Percentiles rank a stretch among this genome's conserved stretches.
Conservation (phyloP, 495 filamentous ascomycete genomes). For the Aspergillus avenaceus region DNA sequence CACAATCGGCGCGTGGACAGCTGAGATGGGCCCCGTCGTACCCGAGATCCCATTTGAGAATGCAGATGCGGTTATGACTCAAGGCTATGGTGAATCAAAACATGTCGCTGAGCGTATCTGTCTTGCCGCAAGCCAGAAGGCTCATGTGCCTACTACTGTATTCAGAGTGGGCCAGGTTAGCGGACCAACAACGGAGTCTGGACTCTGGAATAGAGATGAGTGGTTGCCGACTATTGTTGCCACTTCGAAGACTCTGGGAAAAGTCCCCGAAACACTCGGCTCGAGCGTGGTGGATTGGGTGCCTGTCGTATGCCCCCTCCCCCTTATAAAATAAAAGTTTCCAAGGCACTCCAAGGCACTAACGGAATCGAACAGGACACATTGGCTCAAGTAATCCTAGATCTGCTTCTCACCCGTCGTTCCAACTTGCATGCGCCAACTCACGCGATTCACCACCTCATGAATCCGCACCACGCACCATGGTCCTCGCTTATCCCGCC, state of each 20-base stretch:
- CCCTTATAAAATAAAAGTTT: background rate
- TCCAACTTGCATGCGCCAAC: background rate
- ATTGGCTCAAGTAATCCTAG: conserved; percentile 8
- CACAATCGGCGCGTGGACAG: conserved; percentile 31
- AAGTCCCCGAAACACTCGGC: conserved; percentile 8
- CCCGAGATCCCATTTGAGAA: conserved; percentile 45
- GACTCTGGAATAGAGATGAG: conserved; percentile 32
- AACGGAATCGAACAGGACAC: conserved; percentile 6
- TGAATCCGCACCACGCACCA: conserved; percentile 16
- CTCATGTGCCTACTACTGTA: conserved; percentile 40
- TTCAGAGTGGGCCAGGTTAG: conserved; percentile 56
- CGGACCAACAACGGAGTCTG: conserved; percentile 34
- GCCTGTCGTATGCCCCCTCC: conserved; percentile 8
- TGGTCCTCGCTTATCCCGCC: conserved; percentile 18
- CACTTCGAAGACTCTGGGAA: conserved; percentile 16
- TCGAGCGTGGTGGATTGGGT: conserved; percentile 12
- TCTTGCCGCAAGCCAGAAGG: conserved; percentile 30
- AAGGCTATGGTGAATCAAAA: conserved; percentile 55
- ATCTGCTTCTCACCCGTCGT: conserved; percentile 10
- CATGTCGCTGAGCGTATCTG: conserved; percentile 49
- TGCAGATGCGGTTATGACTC: conserved; percentile 21
- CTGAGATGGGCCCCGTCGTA: conserved; percentile 23
- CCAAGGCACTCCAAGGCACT: background rate
- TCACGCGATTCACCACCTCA: conserved; percentile 17
- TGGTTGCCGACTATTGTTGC: conserved; percentile 30